A percentile compares a stretch with the other conserved stretches of the same genome.
phyloP scores from a whole-genome alignment of 2,329 filamentous ascomycete species.

The Sporothrix pseudoabietina region DNA sequence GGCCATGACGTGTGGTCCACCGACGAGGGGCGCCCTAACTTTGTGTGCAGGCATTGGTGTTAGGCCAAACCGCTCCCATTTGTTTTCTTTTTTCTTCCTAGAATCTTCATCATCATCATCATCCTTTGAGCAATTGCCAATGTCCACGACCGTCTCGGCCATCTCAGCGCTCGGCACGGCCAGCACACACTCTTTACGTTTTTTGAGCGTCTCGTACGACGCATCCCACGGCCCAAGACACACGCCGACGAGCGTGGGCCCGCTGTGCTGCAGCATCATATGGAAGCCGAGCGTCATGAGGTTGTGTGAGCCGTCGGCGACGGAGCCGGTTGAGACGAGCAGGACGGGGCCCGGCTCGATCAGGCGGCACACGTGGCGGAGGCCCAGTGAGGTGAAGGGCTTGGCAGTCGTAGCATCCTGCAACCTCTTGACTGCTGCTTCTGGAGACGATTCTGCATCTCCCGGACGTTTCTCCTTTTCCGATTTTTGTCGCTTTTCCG shows the following conservation, averaged over 20 bases:
- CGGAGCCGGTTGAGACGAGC: constrained; percentile 41
- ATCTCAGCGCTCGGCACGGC: constrained; percentile 33
- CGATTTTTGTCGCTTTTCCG: not conserved
- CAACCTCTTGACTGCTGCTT: too few species aligned
- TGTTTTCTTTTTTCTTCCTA: not conserved
- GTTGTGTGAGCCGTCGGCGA: constrained; percentile 41
- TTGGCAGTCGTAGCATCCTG: not conserved
- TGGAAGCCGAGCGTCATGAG: constrained; percentile 46
- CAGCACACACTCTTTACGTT: constrained; percentile 42
- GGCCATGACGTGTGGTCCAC: constrained; percentile 39
- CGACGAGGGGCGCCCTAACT: constrained; percentile 36
- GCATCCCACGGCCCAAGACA: constrained; percentile 43
- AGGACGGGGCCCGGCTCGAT: constrained; percentile 44
- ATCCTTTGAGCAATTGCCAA: constrained; percentile 8
- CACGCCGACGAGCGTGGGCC: constrained; percentile 41
- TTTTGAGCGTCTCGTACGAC: constrained; percentile 39
- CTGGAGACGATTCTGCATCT: not conserved
- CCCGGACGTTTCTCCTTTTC: not conserved
- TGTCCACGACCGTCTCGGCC: constrained; percentile 35
- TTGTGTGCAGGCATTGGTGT: not conserved
- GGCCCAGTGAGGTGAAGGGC: constrained; percentile 36
- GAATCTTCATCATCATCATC: not conserved
- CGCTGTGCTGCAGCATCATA: constrained; percentile 45
- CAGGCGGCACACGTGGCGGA: constrained; percentile 40
- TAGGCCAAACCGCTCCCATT: not conserved